Conservation (phyloP, 2,329 filamentous ascomycete genomes). For the Colletotrichum cordylinicola region DNA sequence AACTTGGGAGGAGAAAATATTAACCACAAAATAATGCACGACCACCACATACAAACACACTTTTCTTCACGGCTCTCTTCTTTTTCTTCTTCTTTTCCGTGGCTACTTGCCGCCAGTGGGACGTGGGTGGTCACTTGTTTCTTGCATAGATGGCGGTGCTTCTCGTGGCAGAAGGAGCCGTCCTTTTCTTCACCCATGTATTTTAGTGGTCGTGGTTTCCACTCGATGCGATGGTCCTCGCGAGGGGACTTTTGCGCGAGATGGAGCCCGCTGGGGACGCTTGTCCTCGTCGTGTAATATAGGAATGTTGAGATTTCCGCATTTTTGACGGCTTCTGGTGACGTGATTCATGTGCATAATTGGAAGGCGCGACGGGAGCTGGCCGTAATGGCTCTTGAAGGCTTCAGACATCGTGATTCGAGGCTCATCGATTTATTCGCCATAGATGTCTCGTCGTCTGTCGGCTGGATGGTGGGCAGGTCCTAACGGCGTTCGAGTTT, state of each 20-base stretch:
- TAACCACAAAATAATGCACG: neutral
- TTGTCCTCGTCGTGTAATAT: neutral
- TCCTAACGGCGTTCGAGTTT: neutral
- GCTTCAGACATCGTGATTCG: neutral
- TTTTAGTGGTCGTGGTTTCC: neutral
- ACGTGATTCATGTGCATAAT: neutral
- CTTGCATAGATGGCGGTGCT: neutral
- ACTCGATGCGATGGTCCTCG: neutral
- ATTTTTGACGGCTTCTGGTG: neutral
- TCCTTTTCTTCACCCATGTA: neutral
- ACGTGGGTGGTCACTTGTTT: neutral
- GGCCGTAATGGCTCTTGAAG: rapidly evolving
- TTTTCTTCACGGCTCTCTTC: neutral
- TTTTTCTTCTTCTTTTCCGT: neutral
- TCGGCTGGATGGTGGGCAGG: neutral
- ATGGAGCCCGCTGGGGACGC: neutral
- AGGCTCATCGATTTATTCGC: rapidly evolving
- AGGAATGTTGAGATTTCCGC: neutral
- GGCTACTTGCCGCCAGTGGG: neutral
- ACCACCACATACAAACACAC: neutral
- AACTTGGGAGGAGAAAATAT: neutral
- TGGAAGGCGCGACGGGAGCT: neutral
- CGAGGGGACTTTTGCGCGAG: neutral
- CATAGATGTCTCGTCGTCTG: rapidly evolving
- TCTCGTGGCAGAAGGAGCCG: neutral